Base-by-base conservation (phyloP, 495 filamentous ascomycete species). In the Annulohypoxylon stygium region DNA sequence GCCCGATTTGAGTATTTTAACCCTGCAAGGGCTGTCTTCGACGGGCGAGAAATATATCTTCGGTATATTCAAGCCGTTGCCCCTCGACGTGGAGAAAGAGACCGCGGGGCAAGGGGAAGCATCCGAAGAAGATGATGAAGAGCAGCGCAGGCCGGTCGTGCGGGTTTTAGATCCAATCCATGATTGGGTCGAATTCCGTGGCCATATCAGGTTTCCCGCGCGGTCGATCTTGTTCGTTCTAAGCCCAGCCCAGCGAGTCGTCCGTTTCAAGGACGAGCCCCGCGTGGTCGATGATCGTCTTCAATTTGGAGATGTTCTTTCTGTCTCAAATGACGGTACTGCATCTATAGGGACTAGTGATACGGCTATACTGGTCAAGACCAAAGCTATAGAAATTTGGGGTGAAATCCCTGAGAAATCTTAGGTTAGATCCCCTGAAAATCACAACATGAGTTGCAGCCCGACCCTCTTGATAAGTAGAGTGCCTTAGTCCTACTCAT, bases 191-290 rank as follows among this genome's bases (percentile, higher is more conserved):
- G 43, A 47, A 20, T 20, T 18, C 43, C n/a, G 43, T 20, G n/a
- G n/a, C 43, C 4, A 2, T 47, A 47, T 47, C 43, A 47, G n/a
- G 43, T 20, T 18, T 47, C 43, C 43, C 8, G 43, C 43, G n/a
- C 43, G 43, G 43, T n/a, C 43, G 43, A 47, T 47, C 43, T 47
- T 47, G n/a, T 47, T 47, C 43, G 16, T 47, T 47, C 43, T 47
- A 4, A 47, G 43, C 16, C 43, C 43, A 47, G 16, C 16, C 5
- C 43, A 47, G 43, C 43, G 16, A 7, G 43, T 20, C 43, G 16
- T 47, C 18, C 43, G 43, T 18, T 47, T 47, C 5, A 18, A 47
- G 43, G 43, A 47, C 43, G 43, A 47, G n/a, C 43, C 43, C 8
- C 16, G 16, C 43, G 43, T 47, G 0, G 43, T 20, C 4, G 43